Base-by-base conservation (phyloP, 2,329 filamentous ascomycete genomes). In the Alternaria conjuncta region DNA sequence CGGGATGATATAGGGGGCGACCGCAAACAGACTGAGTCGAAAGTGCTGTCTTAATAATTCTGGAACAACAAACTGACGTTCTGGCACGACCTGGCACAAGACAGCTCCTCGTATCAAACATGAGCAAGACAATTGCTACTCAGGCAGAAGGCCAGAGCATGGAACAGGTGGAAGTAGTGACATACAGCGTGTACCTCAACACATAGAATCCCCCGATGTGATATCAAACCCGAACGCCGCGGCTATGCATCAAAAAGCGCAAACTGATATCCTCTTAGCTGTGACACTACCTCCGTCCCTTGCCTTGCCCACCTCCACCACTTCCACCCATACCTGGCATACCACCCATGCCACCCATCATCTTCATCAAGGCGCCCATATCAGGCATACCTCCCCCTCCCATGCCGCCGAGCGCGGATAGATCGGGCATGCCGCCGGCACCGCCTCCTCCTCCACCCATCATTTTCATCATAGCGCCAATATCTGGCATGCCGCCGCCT, bases 401-500 rank as follows among this genome's bases (percentile, higher is more conserved):
- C 86, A 90, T 88, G 23, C 84, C 85, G 60, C 81, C 81, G 72
- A 86, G 85, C 2, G 85, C 85, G 8, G 87, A 86, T 86, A 90
- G 88, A 50, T 84, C 82, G 1, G 90, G 90, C 85, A 94, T 89
- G 15, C 78, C 79, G 0, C 87, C 88, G 1, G 88, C 88, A 1
- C 88, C 90, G 1, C 73, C 77, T 8, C 84, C 90, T 6, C 88
- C 90, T 18, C 89, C 89, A 5, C 91, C 91, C 71, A 97, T 87
- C 92, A 97, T 96, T 85, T 96, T 95, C 88, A 96, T 95, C 82
- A 98, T 86, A 61, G 90, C 90, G 30, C 89, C 89, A 87, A 97
- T 91, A 73, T 96, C 93, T 0, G 90, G 90, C 90, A 94, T 93
- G 10, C 75, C 75, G 6, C 66, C 66, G 8, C 69, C 68, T 41